phyloP scores from a whole-genome alignment of 2,329 filamentous ascomycete genomes.

The Pyrenophora teres region DNA sequence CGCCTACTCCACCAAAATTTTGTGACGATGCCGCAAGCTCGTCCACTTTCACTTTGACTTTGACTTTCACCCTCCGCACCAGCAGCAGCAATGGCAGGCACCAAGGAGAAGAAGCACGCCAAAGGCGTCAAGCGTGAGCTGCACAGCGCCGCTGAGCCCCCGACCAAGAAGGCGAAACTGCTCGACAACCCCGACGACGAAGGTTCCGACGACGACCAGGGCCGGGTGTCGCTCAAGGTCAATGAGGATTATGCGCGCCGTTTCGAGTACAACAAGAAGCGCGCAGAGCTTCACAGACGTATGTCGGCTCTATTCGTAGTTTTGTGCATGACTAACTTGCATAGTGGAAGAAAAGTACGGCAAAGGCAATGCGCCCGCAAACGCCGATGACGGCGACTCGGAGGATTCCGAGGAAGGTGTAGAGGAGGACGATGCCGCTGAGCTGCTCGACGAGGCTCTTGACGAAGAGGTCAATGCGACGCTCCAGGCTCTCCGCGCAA shows the following conservation, averaged over 20 bases:
- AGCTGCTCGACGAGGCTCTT: slow-evolving; percentile 81
- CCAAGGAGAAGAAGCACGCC: slow-evolving; percentile 31
- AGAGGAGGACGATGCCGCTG: slow-evolving; percentile 87
- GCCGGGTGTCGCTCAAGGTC: slow-evolving; percentile 65
- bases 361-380: slow-evolving; percentile 48
- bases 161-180: slow-evolving; percentile 43
- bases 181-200: slow-evolving; percentile 45
- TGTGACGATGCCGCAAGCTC: slow-evolving; percentile 17
- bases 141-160: slow-evolving; percentile 27
- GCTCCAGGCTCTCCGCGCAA: slow-evolving; percentile 82
- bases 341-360: slow-evolving; percentile 88
- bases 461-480: slow-evolving; percentile 88
- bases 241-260: slow-evolving; percentile 87
- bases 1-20: slow-evolving; percentile 31
- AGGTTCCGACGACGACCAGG: slow-evolving; percentile 31
- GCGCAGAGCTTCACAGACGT: slow-evolving; percentile 80
- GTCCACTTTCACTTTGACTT: neutral
- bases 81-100: slow-evolving; percentile 26
- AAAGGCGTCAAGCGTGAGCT: slow-evolving; percentile 33
- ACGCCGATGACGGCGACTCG: slow-evolving; percentile 57
- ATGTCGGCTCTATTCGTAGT: slow-evolving; percentile 33
- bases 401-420: slow-evolving; percentile 61
- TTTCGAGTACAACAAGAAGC: slow-evolving; percentile 97
- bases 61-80: slow-evolving; percentile 1
- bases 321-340: slow-evolving; percentile 23